Conservation (phyloP, 1,139 yeast genomes). For the Pichia sp. region DNA sequence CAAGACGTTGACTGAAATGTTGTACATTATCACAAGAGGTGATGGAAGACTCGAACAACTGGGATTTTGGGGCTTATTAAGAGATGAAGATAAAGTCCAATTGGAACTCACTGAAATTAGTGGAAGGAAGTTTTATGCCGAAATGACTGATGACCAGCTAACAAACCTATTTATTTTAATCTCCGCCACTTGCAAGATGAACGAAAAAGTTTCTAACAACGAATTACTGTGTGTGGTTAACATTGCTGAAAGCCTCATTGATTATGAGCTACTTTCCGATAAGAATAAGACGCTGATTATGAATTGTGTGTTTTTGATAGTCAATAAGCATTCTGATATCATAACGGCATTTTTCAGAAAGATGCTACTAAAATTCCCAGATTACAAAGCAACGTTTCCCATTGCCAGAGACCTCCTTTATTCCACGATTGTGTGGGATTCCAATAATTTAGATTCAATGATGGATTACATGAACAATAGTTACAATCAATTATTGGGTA, state of each 20-base stretch:
- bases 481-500: background rate
- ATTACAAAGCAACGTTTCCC: constrained; percentile 10
- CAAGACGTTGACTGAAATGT: constrained; percentile 3
- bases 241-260: constrained; percentile 8
- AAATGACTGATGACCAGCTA: constrained; percentile 1
- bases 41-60: constrained; percentile 1
- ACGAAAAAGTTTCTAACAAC: constrained; percentile 1
- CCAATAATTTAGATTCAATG: constrained; percentile 10
- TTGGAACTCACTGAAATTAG: background rate
- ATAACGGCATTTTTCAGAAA: constrained; percentile 11
- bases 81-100: background rate
- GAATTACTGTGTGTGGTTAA: constrained; percentile 8
- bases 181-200: constrained; percentile 2
- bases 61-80: constrained; percentile 11
- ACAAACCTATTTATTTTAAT: constrained; percentile 2
- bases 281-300: constrained; percentile 8
- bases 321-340: constrained; percentile 12
- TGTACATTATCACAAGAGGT: constrained; percentile 5
- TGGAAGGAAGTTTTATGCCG: background rate
- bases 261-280: background rate
- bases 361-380: constrained; percentile 6
- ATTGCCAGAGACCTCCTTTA: constrained; percentile 5
- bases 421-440: constrained; percentile 6
- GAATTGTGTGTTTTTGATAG: constrained; percentile 9
- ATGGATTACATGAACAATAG: constrained; percentile 6